These are phyloP conservation scores for Pholiota microspora DNA, from an alignment of 768 basidiomycete genomes.

Conservation along the genomic window DNA sequence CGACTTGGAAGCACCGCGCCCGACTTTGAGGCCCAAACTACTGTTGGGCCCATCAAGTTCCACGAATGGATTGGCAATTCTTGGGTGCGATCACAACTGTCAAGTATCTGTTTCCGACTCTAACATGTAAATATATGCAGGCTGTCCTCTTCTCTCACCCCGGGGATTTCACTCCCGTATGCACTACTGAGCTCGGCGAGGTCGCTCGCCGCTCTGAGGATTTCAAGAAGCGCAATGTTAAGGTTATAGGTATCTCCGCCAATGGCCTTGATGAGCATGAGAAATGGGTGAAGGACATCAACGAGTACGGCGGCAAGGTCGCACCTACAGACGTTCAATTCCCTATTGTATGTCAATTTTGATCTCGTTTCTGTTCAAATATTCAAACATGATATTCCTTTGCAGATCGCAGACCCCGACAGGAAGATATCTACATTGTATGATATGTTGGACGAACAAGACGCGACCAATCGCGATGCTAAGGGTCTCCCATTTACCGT, in stretches of 20 bases:
- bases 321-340: conserved; percentile 78
- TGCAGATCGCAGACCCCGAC: conserved; percentile 88
- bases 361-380: conserved; percentile 1
- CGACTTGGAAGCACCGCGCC: conserved; percentile 89
- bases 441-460: conserved; percentile 96
- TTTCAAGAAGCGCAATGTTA: conserved; percentile 85
- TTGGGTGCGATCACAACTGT: conserved; percentile 55
- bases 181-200: conserved; percentile 97
- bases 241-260: conserved; percentile 91
- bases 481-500: conserved; percentile 95
- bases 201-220: conserved; percentile 85
- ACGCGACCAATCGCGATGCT: conserved; percentile 82
- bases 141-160: conserved; percentile 93
- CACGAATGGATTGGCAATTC: conserved; percentile 89
- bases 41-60: conserved; percentile 83
- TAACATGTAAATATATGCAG: conserved; percentile 30
- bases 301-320: conserved; percentile 67
- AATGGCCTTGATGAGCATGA: conserved; percentile 85
- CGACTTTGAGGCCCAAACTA: conserved; percentile 90
- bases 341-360: conserved; percentile 71
- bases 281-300: conserved; percentile 88
- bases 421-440: conserved; percentile 83
- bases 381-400: neutral
- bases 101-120: neutral
- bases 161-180: conserved; percentile 89